phyloP scores from a whole-genome alignment of 2,329 filamentous ascomycete genomes.

The Pseudogymnoascus sp. region DNA sequence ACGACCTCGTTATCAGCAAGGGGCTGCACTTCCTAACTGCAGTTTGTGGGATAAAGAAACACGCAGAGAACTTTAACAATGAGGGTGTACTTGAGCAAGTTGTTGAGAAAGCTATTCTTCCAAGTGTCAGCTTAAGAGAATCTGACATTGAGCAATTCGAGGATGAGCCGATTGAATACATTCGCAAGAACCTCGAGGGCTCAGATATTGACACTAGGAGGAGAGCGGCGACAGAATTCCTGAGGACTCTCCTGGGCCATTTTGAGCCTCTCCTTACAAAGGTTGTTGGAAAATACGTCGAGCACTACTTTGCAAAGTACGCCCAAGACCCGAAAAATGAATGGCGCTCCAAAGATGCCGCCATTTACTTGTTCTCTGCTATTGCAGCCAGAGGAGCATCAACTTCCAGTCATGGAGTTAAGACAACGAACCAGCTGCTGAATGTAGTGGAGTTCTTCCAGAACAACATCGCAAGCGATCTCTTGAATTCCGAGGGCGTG shows the following conservation, averaged over 20 bases:
- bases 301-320: constrained; percentile 72
- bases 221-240: constrained; percentile 88
- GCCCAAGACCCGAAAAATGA: constrained; percentile 60
- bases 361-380: constrained; percentile 92
- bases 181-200: constrained; percentile 87
- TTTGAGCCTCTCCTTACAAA: constrained; percentile 80
- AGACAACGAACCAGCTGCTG: constrained; percentile 78
- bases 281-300: constrained; percentile 81
- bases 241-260: constrained; percentile 79
- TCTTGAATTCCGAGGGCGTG: constrained; percentile 60
- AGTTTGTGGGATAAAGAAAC: constrained; percentile 68
- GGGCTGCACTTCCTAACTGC: constrained; percentile 91
- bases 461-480: constrained; percentile 81
- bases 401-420: constrained; percentile 82
- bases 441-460: constrained; percentile 94
- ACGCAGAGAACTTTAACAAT: constrained; percentile 80
- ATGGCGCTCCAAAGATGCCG: constrained; percentile 97
- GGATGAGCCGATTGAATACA: constrained; percentile 98
- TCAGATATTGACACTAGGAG: constrained; percentile 92
- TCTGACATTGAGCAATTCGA: constrained; percentile 95
- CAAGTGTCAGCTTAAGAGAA: constrained; percentile 84
- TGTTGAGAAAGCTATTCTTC: constrained; percentile 90
- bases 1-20: constrained; percentile 89
- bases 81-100: constrained; percentile 74
- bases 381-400: constrained; percentile 87